Conservation (phyloP, 116 monocot species). For the Papilionanthe hybrid region DNA sequence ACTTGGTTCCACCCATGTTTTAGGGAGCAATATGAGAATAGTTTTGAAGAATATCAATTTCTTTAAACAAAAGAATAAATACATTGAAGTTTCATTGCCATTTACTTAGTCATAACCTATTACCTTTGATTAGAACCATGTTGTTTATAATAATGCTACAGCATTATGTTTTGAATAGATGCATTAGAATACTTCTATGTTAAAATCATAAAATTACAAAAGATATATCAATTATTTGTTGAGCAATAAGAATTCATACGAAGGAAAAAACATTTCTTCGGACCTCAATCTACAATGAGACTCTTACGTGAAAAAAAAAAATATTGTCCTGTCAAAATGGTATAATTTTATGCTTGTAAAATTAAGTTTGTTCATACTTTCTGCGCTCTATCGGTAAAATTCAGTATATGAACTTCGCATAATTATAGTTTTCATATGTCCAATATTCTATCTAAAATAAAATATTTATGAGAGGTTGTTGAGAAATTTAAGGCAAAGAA, state of each 20-base stretch:
- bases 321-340: too few relatives aligned
- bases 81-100: neutral
- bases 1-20: too few relatives aligned
- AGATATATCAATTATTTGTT: neutral
- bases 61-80: neutral
- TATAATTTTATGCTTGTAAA: too few relatives aligned
- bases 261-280: neutral
- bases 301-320: neutral
- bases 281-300: neutral
- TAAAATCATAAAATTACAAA: neutral
- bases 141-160: neutral
- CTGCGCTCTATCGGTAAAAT: too few relatives aligned
- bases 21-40: neutral
- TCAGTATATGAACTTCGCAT: too few relatives aligned
- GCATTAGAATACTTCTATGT: neutral
- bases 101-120: too few relatives aligned
- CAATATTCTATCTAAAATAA: too few relatives aligned
- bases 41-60: neutral
- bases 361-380: too few relatives aligned
- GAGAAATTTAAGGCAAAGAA: too few relatives aligned
- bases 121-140: too few relatives aligned
- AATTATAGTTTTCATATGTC: too few relatives aligned
- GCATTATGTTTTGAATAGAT: neutral
- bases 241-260: neutral
- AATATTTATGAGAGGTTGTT: too few relatives aligned